Percentiles rank a stretch among this genome's conserved stretches.
Conservation (phyloP, 331 rosid species). For the Malus hybrid region DNA sequence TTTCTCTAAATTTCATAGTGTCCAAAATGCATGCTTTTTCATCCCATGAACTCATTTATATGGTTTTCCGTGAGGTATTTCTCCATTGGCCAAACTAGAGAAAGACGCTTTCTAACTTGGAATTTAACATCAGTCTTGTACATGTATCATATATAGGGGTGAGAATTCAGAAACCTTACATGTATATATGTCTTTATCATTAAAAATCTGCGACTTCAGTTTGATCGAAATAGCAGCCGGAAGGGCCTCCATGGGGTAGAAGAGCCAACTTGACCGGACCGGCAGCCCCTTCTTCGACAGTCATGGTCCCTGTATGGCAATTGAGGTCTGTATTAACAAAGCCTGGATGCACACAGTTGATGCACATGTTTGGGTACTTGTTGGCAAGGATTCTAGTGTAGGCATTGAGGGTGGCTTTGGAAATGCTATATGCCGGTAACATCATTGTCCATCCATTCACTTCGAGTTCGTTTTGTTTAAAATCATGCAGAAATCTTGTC, state of each 20-base stretch:
- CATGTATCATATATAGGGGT: neutral
- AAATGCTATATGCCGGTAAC: conserved; percentile 63
- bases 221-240: conserved; percentile 48
- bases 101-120: neutral
- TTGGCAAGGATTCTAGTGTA: conserved; percentile 58
- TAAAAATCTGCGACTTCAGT: conserved; percentile 45
- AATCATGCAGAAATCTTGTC: conserved; percentile 32
- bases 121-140: neutral
- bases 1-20: no score
- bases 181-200: neutral
- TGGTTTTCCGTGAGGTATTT: no score
- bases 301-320: conserved; percentile 42
- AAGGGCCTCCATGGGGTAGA: conserved; percentile 39
- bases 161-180: neutral
- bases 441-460: conserved; percentile 49
- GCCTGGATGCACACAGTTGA: conserved; percentile 68
- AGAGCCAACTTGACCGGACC: conserved; percentile 49
- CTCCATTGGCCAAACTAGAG: neutral
- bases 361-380: conserved; percentile 36
- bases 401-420: conserved; percentile 53
- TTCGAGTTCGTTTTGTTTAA: conserved; percentile 39
- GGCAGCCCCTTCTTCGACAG: conserved; percentile 42
- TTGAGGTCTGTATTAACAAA: conserved; percentile 48
- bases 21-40: no score
- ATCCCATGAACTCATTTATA: no score